These are phyloP conservation scores for Aquilaria yunnanensis DNA, from an alignment of 345 rosid species.

Conservation along the genomic window DNA sequence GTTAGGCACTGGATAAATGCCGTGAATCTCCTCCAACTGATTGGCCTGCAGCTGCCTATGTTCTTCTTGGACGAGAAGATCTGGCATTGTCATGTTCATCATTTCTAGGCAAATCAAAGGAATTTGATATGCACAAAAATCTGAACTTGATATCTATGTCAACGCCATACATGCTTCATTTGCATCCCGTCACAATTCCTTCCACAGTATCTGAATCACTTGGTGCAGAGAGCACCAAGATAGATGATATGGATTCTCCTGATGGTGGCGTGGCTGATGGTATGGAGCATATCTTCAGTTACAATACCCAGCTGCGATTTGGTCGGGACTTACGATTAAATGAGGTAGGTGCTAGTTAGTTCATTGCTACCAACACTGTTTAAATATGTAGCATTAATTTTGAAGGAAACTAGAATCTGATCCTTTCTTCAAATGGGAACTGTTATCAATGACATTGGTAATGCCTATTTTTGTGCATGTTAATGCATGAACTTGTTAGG, in stretches of 20 bases:
- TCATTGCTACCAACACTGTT: constrained; percentile 6
- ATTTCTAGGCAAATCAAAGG: constrained; percentile 43
- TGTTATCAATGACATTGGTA: background rate
- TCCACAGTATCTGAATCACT: constrained; percentile 63
- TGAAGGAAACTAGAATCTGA: constrained; percentile 2
- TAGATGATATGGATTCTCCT: constrained; percentile 72
- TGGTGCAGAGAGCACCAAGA: constrained; percentile 57
- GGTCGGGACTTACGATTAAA: constrained; percentile 94
- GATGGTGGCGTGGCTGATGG: constrained; percentile 85
- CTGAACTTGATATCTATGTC: constrained; percentile 67
- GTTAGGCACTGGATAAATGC: constrained; percentile 82
- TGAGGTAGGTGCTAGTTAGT: constrained; percentile 48
- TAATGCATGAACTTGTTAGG: background rate
- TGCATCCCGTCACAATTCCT: constrained; percentile 90
- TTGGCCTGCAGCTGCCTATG: constrained; percentile 94
- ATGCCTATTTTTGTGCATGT: no score
- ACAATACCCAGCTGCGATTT: constrained; percentile 72
- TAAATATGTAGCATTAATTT: constrained; percentile 5
- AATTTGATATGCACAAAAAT: constrained; percentile 49
- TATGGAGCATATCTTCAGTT: constrained; percentile 95
- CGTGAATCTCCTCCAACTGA: constrained; percentile 91
- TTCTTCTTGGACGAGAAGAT: constrained; percentile 95
- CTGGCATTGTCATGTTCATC: constrained; percentile 60
- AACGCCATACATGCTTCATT: constrained; percentile 90
- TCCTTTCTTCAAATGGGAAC: background rate